Conservation (phyloP, 352 stramenopile genomes). For the Pythium folliculosum region DNA sequence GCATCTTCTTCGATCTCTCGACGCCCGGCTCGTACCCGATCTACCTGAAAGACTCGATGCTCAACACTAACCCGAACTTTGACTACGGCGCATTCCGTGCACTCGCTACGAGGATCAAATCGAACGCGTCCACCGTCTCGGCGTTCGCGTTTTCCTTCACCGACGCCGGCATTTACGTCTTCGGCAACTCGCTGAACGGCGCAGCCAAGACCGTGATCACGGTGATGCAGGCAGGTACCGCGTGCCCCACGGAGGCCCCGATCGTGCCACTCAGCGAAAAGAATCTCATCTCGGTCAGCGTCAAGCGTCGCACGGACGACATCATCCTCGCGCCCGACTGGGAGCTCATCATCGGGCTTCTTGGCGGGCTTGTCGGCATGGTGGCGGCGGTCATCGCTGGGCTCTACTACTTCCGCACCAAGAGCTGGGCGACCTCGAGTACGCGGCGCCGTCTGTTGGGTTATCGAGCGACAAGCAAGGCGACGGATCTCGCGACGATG, state of each 20-base stretch:
- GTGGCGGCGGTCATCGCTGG: constrained; percentile 72
- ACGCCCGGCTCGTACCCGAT: constrained; percentile 81
- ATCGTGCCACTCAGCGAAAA: constrained; percentile 86
- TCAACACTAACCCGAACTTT: constrained; percentile 93
- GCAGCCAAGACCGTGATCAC: constrained; percentile 75
- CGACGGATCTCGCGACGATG: constrained; percentile 54
- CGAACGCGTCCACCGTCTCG: constrained; percentile 58
- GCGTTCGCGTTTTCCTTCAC: constrained; percentile 90
- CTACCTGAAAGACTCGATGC: constrained; percentile 94
- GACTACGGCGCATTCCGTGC: constrained; percentile 88
- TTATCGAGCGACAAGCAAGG: constrained; percentile 37
- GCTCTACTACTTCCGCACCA: constrained; percentile 84
- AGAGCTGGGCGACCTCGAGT: constrained; percentile 58
- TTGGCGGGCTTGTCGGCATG: constrained; percentile 77
- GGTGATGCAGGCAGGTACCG: constrained; percentile 76
- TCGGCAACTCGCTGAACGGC: constrained; percentile 77
- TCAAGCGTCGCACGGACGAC: constrained; percentile 70
- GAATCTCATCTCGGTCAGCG: constrained; percentile 85
- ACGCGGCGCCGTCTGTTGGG: constrained; percentile 35
- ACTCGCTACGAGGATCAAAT: constrained; percentile 61
- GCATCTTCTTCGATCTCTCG: constrained; percentile 90
- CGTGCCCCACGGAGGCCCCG: constrained; percentile 73
- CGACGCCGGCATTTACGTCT: constrained; percentile 87
- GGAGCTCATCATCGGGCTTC: constrained; percentile 74
- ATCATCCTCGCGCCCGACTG: constrained; percentile 91